Conservation (phyloP, 73 alveolate species). For the Stentor coeruleus region DNA sequence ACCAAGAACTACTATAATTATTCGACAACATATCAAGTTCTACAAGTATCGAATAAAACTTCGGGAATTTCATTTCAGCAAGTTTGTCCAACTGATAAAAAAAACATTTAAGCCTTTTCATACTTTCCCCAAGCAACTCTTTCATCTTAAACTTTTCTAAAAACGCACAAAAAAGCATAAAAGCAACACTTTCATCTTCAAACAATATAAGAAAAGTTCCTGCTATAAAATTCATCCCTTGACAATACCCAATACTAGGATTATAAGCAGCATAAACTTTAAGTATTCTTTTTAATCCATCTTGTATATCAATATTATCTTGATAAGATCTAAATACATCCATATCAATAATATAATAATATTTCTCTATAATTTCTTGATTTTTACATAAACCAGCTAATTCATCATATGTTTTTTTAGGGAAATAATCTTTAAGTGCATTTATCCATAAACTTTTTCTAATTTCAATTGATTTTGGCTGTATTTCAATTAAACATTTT, state of each 20-base stretch:
- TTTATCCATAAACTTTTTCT: not conserved
- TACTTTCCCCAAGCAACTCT: slow-evolving; percentile 30
- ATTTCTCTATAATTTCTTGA: not conserved
- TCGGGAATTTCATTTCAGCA: slow-evolving; percentile 65
- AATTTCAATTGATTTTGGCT: not conserved
- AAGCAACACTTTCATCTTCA: not conserved
- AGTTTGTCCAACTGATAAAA: slow-evolving; percentile 83
- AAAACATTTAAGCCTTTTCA: slow-evolving; percentile 66
- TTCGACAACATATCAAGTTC: slow-evolving; percentile 45
- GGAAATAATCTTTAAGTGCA: not conserved
- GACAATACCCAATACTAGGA: not conserved
- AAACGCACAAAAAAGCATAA: not conserved
- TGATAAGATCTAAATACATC: not conserved
- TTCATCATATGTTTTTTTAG: not conserved
- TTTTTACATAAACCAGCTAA: not conserved
- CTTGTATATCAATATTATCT: not conserved
- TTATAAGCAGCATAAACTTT: not conserved
- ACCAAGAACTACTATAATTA: slow-evolving; percentile 82
- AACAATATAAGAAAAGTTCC: not conserved
- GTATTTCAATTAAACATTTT: too few relatives aligned
- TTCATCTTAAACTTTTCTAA: not conserved
- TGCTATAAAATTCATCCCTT: not conserved
- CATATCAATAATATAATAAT: too few relatives aligned
- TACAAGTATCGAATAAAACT: slow-evolving; percentile 62
- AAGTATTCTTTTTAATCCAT: not conserved